Evolutionary conservation across 179 eudicot genomes (phyloP).

Genomic region (Dionaea muscipula): DNA sequence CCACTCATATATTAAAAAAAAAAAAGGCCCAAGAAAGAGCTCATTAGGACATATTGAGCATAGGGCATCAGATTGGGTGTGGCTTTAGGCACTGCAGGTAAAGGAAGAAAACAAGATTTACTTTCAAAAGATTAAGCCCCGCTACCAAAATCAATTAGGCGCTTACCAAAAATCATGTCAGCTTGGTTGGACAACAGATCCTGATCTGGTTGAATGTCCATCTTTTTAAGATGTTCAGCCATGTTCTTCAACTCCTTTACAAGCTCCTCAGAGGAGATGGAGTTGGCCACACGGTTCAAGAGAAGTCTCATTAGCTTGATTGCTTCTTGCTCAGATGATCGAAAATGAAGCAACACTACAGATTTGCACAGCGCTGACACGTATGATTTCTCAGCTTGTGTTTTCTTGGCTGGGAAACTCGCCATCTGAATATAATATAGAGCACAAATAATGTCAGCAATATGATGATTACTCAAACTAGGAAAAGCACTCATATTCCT

Average conservation of each 20-base stretch:
- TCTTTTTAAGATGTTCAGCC: slow-evolving; percentile 45
- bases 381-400: slow-evolving; percentile 72
- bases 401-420: slow-evolving; percentile 50
- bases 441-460: not conserved
- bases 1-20: too few species aligned
- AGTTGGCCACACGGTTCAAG: slow-evolving; percentile 34
- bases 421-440: slow-evolving; percentile 30
- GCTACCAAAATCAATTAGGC: too few species aligned
- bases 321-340: slow-evolving; percentile 54
- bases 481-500: not conserved
- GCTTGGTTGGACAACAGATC: slow-evolving; percentile 44
- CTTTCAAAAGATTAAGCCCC: too few species aligned
- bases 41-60: too few species aligned
- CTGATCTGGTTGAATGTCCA: slow-evolving; percentile 49
- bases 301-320: slow-evolving; percentile 58
- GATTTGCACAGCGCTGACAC: slow-evolving; percentile 56
- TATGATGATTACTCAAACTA: not conserved
- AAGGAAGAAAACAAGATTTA: too few species aligned
- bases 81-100: too few species aligned
- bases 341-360: slow-evolving; percentile 49
- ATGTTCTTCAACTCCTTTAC: slow-evolving; percentile 53
- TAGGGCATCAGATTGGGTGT: too few species aligned
- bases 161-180: slow-evolving; percentile 37
- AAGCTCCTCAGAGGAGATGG: slow-evolving; percentile 59
- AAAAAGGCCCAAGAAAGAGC: too few species aligned